phyloP scores from a whole-genome alignment of 345 rosid species.

The Populus nigra region DNA sequence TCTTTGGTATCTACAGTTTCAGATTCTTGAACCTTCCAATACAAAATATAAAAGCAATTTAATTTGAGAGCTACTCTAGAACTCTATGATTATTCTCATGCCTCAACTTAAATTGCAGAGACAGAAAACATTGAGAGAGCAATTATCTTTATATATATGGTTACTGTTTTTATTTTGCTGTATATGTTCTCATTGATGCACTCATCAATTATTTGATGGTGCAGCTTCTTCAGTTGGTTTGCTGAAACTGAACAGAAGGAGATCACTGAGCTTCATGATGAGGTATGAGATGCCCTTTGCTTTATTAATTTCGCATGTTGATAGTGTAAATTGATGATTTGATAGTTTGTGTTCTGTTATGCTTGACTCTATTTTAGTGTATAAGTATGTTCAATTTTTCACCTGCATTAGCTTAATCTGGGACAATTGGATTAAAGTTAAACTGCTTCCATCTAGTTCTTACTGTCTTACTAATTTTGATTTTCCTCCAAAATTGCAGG shows the following conservation, averaged over 20 bases:
- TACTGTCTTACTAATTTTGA: background rate
- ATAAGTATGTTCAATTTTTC: too few species aligned
- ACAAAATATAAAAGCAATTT: background rate
- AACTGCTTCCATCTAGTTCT: background rate
- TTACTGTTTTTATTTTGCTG: background rate
- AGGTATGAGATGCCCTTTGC: slow-evolving; percentile 9
- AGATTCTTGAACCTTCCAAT: background rate
- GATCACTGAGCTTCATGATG: slow-evolving; percentile 16
- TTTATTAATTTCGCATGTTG: background rate
- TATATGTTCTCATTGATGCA: background rate
- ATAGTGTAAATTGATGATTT: slow-evolving; percentile 5
- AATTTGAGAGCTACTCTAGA: background rate
- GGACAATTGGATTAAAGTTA: background rate
- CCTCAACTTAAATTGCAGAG: background rate
- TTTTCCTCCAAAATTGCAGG: slow-evolving; percentile 11
- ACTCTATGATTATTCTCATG: background rate
- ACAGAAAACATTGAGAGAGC: background rate
- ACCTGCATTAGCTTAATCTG: background rate
- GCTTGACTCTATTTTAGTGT: background rate
- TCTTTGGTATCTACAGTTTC: background rate
- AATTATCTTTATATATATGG: too few species aligned
- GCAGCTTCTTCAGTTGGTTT: slow-evolving; percentile 30
- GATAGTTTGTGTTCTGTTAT: background rate
- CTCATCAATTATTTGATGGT: background rate
- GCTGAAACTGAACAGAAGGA: slow-evolving; percentile 7